These are phyloP conservation scores for Microbotryomycetes sp. DNA, from an alignment of 1,284 basidiomycete genomes.

Conservation along the genomic window DNA sequence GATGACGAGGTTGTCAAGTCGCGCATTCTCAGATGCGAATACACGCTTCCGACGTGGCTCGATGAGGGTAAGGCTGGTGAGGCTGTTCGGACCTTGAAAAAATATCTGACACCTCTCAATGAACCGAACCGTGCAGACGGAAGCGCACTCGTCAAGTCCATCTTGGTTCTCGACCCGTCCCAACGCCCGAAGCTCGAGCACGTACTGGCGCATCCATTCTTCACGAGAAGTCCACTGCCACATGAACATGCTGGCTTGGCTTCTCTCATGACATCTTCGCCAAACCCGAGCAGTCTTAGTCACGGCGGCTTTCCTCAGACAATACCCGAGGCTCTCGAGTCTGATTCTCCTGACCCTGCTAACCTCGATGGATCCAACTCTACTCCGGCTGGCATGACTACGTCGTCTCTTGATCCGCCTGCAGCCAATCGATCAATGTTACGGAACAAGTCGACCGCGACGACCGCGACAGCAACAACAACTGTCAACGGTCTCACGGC, in stretches of 20 bases:
- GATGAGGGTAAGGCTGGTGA: conserved; percentile 57
- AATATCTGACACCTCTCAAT: conserved; percentile 8
- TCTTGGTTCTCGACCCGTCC: conserved; percentile 72
- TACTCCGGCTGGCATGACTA: background rate
- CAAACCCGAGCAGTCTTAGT: conserved; percentile 33
- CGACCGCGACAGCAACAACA: background rate
- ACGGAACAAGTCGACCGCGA: background rate
- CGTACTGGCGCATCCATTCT: conserved; percentile 88
- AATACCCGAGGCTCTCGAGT: conserved; percentile 42
- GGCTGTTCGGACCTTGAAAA: conserved; percentile 22
- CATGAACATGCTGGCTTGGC: conserved; percentile 30
- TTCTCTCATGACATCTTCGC: conserved; percentile 10
- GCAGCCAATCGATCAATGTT: background rate
- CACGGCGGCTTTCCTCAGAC: conserved; percentile 40
- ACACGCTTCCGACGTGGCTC: conserved; percentile 86
- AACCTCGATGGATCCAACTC: conserved; percentile 6
- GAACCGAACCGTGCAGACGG: conserved; percentile 54
- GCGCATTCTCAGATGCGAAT: conserved; percentile 80
- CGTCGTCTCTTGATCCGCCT: background rate
- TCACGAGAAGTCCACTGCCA: conserved; percentile 49
- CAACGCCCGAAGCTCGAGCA: conserved; percentile 72
- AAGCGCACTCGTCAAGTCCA: conserved; percentile 65
- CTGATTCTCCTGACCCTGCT: background rate
- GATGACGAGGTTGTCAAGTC: conserved; percentile 83
- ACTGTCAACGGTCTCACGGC: conserved; percentile 22